Base-by-base conservation (phyloP, 768 basidiomycete species). In the Lactifluus volemus region DNA sequence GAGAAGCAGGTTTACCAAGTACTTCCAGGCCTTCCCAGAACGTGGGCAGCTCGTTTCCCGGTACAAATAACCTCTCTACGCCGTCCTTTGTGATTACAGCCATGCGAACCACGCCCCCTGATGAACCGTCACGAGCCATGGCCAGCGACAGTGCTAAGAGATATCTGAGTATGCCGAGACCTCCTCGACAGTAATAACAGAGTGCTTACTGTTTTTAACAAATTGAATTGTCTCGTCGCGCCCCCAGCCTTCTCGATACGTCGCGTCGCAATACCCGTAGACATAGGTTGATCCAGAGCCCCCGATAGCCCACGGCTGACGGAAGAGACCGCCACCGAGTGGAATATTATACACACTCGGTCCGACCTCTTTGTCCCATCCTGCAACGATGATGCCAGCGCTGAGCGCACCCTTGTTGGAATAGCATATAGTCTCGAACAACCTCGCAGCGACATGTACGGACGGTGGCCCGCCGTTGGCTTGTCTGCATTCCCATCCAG, bases 211-310 rank as follows among this genome's bases (percentile, higher is more conserved):
- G 75, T 98, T 97, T 77, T 84, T 89, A 61, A 98, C 96, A 70
- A 99, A 98, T 41, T 95, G 79, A 58, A 99, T 76, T 0, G 94
- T 97, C 75, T 98, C 84, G 42, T 93, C 91, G 67, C 81, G 81
- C 7, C 82, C 84, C 94, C 92, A 96, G 15, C 89, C 92, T 32
- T 98, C 95, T 73, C 85, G 76, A 72, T 89, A 99, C 30, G 94
- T 98, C n/a, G 97, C 93, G 72, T 99, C 97, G 68, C 97, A 98
- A 76, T 98, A 98, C 55, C 96, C 97, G 70, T 98, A 99, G 11
- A 98, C 93, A 71, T 98, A 99, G 8, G 94, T 93, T 41, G 94
- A 97, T 8, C 97, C 97, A 53, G 93, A 96, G 29, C 93, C 94
- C 73, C 95, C 97, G 65, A 99, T 98, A 51, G 96, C 92, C 97